phyloP scores from a whole-genome alignment of 2,329 filamentous ascomycete species.

The Colletotrichum plurivorum region DNA sequence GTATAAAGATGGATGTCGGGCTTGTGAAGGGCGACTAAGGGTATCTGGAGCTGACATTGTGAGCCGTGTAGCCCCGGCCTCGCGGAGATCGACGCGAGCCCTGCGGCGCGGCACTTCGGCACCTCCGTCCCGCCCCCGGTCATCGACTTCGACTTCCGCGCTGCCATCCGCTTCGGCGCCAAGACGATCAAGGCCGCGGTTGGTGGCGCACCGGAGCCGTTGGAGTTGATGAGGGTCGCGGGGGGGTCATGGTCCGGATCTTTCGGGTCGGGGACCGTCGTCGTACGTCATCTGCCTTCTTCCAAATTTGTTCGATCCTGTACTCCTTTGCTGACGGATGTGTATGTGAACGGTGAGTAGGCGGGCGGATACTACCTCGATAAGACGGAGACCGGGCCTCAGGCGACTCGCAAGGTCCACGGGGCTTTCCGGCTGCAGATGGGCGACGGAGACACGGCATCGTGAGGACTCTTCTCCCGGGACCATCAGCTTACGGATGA shows the following conservation, averaged over 20 bases:
- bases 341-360: not conserved
- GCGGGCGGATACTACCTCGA: slow-evolving; percentile 2
- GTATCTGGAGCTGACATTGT: not conserved
- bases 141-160: slow-evolving; percentile 64
- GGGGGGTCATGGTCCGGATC: slow-evolving; percentile 63
- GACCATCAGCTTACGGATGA: too few relatives aligned
- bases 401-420: not conserved
- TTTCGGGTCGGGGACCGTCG: slow-evolving; percentile 63
- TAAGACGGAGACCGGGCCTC: too few relatives aligned
- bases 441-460: slow-evolving; percentile 52
- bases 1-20: not conserved
- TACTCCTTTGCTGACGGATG: slow-evolving; percentile 27
- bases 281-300: slow-evolving; percentile 50
- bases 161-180: slow-evolving; percentile 52
- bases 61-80: not conserved
- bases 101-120: slow-evolving; percentile 44
- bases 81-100: not conserved
- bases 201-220: slow-evolving; percentile 19
- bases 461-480: slow-evolving; percentile 43
- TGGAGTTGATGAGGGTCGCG: slow-evolving; percentile 63
- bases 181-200: not conserved
- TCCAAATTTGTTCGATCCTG: not conserved
- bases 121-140: slow-evolving; percentile 60
- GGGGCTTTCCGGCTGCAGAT: slow-evolving; percentile 62
- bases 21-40: not conserved